Evolutionary conservation across 2,329 filamentous ascomycete species (phyloP).

Genomic region (Lasiodiplodia theobromae): DNA sequence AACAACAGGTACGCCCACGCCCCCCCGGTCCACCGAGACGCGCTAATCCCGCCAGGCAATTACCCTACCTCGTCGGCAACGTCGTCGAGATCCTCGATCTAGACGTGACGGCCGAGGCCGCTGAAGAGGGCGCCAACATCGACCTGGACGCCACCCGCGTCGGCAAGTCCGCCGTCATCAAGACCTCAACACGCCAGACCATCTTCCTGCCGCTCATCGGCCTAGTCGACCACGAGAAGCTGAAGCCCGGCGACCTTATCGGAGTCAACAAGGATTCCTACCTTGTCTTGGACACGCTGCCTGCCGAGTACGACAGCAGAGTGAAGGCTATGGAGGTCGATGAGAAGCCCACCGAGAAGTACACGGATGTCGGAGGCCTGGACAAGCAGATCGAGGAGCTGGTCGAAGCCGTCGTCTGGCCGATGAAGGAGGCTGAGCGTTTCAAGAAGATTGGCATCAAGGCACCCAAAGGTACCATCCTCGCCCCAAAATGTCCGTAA

Average conservation of each 20-base stretch:
- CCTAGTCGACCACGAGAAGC: constrained; percentile 90
- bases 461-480: constrained; percentile 85
- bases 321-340: constrained; percentile 99
- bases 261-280: constrained; percentile 99
- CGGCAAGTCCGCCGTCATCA: constrained; percentile 98
- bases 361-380: constrained; percentile 94
- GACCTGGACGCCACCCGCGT: constrained; percentile 96
- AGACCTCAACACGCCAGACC: constrained; percentile 97
- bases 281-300: constrained; percentile 92
- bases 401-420: constrained; percentile 98
- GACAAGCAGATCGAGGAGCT: constrained; percentile 99
- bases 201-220: constrained; percentile 98
- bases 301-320: constrained; percentile 96
- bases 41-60: constrained; percentile 69
- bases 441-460: constrained; percentile 99
- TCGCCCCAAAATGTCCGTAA: constrained; percentile 7
- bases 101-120: constrained; percentile 93
- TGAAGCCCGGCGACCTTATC: constrained; percentile 95
- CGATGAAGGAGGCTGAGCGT: constrained; percentile 98
- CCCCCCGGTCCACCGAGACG: neutral
- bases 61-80: constrained; percentile 97
- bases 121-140: constrained; percentile 97
- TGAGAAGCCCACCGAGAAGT: constrained; percentile 99
- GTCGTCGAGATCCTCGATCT: constrained; percentile 97
- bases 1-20: constrained; percentile 80